Base-by-base conservation (phyloP, 305 asterid species). In the Galium porrigens region DNA sequence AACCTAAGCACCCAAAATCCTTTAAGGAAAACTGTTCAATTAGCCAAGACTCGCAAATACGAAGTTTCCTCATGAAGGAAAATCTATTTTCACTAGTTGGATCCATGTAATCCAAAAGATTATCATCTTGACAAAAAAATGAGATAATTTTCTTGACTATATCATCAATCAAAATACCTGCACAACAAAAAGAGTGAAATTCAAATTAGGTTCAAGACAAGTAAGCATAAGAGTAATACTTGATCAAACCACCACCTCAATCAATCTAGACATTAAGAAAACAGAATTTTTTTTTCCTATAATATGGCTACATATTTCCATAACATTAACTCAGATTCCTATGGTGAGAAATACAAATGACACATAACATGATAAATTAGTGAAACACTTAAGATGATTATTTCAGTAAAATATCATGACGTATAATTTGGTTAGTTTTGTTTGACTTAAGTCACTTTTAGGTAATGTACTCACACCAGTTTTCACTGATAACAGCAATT, bases 1-100 rank as follows among this genome's bases (percentile, higher is more conserved):
- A 70, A 74, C 99, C 99, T 74, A 92, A 84, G 41, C 84, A 80
- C 66, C 79, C 94, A 75, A 92, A 92, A 67, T 80, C 74, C 62
- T 78, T 63, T 59, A 78, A 66, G 22, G 80, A 63, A 70, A 82
- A 89, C 63, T 79, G 83, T 70, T 70, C 73, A 60, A 63, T 66
- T 58, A 92, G 66, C 99, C 99, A 89, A 70, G 76, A 48, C 79
- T 92, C 94, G 54, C 89, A 86, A 68, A 76, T 71, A 73, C 77
- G 79, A 67, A 92, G 83, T 85, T 81, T 86, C 81, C 80, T 83
- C 77, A 87, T 73, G 67, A 83, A 68, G 69, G 42, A 63, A 49
- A 84, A 66, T 53, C 68, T 86, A 68, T 73, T 76, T 65, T 83
- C 83, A 48, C 33, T 66, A 54, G 78, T 63, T 42, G 72, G 33